Percentiles rank a stretch among this genome's conserved stretches.
phyloP scores from a whole-genome alignment of 768 basidiomycete species.

The Suillus discolor region DNA sequence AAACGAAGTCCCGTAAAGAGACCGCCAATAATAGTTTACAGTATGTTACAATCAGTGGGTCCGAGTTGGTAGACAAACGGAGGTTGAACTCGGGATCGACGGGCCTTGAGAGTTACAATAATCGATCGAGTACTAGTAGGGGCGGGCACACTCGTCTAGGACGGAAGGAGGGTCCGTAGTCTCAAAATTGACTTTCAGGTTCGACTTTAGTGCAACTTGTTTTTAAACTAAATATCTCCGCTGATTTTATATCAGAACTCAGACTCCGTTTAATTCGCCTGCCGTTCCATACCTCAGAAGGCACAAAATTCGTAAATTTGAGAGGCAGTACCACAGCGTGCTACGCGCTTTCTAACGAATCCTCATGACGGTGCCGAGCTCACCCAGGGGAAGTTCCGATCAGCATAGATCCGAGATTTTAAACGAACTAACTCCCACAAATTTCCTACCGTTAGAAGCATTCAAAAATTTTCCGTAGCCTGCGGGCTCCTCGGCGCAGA shows the following conservation, averaged over 20 bases:
- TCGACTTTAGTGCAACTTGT: constrained; percentile 22
- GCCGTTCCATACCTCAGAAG: neutral
- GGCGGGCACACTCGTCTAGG: constrained; percentile 6
- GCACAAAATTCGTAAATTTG: constrained; percentile 2
- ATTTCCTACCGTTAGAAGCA: constrained; percentile 5
- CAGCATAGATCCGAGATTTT: constrained; percentile 34
- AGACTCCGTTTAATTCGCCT: constrained; percentile 9
- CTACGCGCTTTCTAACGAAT: neutral
- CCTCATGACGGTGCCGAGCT: constrained; percentile 28
- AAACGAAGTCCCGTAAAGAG: constrained; percentile 20
- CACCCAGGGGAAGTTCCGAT: constrained; percentile 22
- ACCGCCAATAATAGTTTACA: constrained; percentile 24
- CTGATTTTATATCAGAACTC: constrained; percentile 23
- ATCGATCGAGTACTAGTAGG: constrained; percentile 17
- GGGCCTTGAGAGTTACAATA: constrained; percentile 8
- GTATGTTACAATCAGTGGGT: constrained; percentile 18
- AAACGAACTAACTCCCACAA: neutral
- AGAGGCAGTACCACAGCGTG: constrained; percentile 5
- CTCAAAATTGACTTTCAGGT: constrained; percentile 16
- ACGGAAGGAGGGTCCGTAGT: constrained; percentile 1
- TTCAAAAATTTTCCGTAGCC: constrained; percentile 3
- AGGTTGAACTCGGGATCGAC: constrained; percentile 23
- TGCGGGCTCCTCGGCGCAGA: constrained; percentile 4
- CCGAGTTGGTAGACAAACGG: constrained; percentile 13
- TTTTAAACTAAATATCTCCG: constrained; percentile 25